Base-by-base conservation (phyloP, 1,139 yeast genomes). In the Pneumocystis jirovecii region DNA sequence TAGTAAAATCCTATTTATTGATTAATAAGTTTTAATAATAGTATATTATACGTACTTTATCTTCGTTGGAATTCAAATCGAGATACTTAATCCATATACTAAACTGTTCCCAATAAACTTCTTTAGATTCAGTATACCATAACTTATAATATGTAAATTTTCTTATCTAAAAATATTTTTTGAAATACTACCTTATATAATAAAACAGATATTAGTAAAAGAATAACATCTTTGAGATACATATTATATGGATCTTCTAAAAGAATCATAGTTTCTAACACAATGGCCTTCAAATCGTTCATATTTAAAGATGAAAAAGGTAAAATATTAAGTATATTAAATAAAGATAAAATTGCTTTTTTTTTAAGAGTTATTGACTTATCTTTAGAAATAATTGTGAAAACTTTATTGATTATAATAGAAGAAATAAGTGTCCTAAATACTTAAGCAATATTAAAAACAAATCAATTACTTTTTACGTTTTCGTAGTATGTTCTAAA, bases 1-100 rank as follows among this genome's bases (percentile, higher is more conserved):
- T 65, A 34, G 64, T 67, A 1, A 64, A 19, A 17, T 70, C 69
- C 10, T 64, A 65, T 6, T 69, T 68, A 17, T 68, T 70, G 25
- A 61, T 42, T 25, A 66, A 12, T 60, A 21, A 5, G 29, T 39
- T 60, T 42, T 15, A 42, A 60, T 7, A 39, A 29, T 61, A 44
- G 21, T 12, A 42, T n/a, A 17, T 6, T 21, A 39, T 42, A 62
- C 50, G 50, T 62, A 42, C 64, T 62, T 50, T 61, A 19, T 35
- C 61, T n/a, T 37, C 37, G 10, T 42, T 19, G 8, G 39, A 62
- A 61, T 62, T 34, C 29, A 45, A n/a, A 25, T 29, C 35, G 25
- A 29, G 40, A 34, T 50, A 34, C 31, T 37, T 60, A 25, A 50
- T 12, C 57, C 57, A 50, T 3, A 25, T 3, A 50, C 21, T 50